Conservation (phyloP, 768 basidiomycete genomes). For the Cystobasidium onofrii region DNA sequence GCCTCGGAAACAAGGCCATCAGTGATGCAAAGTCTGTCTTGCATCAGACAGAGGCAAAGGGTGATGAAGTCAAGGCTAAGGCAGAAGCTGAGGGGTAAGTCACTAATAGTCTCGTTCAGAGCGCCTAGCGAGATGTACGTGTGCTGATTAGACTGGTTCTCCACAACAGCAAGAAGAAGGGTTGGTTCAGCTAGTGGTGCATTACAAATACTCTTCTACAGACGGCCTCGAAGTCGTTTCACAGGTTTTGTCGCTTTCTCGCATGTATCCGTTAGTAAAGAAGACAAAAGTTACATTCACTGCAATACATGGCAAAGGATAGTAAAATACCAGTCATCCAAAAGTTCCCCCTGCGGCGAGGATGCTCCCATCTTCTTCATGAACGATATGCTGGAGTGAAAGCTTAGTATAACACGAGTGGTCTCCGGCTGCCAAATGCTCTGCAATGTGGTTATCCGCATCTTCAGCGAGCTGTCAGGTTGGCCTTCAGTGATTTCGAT, state of each 20-base stretch:
- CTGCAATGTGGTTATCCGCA: no score
- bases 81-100: slow-evolving; percentile 10
- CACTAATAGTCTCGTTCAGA: no score
- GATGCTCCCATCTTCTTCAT: no score
- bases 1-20: neutral
- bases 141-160: no score
- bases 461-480: no score
- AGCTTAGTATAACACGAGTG: no score
- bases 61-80: slow-evolving; percentile 18
- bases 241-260: neutral
- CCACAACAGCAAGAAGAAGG: slow-evolving; percentile 5
- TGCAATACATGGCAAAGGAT: neutral
- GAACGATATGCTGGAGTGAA: no score
- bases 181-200: slow-evolving; percentile 26
- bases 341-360: no score
- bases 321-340: no score
- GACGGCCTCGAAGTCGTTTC: neutral
- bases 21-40: slow-evolving; percentile 19
- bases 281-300: neutral
- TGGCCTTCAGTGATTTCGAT: no score
- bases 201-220: neutral
- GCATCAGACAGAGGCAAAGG: slow-evolving; percentile 25
- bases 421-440: no score
- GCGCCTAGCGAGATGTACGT: no score
- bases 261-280: neutral